Evolutionary conservation across 345 rosid genomes (phyloP), one percentile per base, ranked within the genome.

Genomic region (Lepidium didymum): DNA sequence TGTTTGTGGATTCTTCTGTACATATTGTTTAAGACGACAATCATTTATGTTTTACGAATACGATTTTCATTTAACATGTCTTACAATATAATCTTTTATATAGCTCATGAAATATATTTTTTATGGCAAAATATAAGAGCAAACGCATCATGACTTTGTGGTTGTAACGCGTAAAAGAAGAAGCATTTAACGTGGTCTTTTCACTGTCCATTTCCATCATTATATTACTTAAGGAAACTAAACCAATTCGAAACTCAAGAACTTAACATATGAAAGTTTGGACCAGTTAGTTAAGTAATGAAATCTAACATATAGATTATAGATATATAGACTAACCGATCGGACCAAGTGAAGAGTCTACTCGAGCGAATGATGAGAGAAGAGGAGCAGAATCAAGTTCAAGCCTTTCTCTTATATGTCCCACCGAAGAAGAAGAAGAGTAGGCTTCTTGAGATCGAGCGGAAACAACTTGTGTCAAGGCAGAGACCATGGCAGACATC

Each of bases 401-500:
- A 49, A 82, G 77, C 33, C 83, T 68, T 25, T 65, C 70, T 54
- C 83, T 81, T 60, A 77, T 83, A 6, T 77, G 78, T 10, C 79
- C 85, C 27, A 44, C 68, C n/a, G 79, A 75, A 13, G 68, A 73
- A 34, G 78, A 77, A 43, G 68, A 10, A 29, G 70, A 65, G 33
- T 25, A 15, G 4, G 25, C 4, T n/a, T 3, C 54, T 44, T 53
- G 71, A 61, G 74, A 60, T 36, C 0, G 68, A 52, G 45, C 53
- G 10, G 90, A 83, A 16, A 83, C 85, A 31, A 86, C 94, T 10
- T 82, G 83, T 10, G 96, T 80, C 7, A 89, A 84, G 14, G 92
- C 94, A 0, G 92, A 81, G 4, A 89, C 94, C 76, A 92, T 87
- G 0, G 85, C 85, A 0, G 96, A 83, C 88, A 80, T 83, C 85